Percentiles rank a stretch among this genome's conserved stretches.
Conservation (phyloP, 495 filamentous ascomycete species). For the Tuber brumale region DNA sequence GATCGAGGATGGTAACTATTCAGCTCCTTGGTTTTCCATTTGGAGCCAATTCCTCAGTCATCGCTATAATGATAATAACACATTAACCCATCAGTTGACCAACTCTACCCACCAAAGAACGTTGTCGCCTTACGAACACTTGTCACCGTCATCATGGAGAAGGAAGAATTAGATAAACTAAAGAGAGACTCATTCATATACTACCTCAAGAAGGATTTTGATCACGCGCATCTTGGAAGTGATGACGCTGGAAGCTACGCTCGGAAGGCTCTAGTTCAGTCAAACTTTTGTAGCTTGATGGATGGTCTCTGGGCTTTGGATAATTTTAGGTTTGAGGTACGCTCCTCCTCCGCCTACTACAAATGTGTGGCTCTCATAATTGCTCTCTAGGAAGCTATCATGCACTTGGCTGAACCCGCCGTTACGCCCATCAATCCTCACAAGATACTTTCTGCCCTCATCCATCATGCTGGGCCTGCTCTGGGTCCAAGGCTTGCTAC, state of each 20-base stretch:
- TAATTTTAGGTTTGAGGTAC: constrained; percentile 34
- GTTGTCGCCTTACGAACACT: constrained; percentile 27
- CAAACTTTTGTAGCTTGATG: constrained; percentile 34
- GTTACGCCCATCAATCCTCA: constrained; percentile 32
- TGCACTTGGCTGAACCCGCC: constrained; percentile 23
- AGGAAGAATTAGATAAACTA: constrained; percentile 32
- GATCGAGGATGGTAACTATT: constrained; percentile 33
- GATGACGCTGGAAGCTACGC: constrained; percentile 24
- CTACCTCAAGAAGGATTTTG: constrained; percentile 38
- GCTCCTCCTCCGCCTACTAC: background rate
- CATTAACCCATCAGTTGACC: constrained; percentile 10
- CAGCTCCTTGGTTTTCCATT: background rate
- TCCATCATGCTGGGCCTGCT: constrained; percentile 14
- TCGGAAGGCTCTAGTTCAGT: constrained; percentile 18
- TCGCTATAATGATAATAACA: background rate
- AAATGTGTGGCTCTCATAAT: constrained; percentile 1
- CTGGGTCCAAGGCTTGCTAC: constrained; percentile 28
- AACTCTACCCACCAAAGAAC: constrained; percentile 38
- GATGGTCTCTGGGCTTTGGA: constrained; percentile 35
- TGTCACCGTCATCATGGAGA: constrained; percentile 24
- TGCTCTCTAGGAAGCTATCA: constrained; percentile 18
- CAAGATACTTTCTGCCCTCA: constrained; percentile 29
- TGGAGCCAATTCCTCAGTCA: background rate
- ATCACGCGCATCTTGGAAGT: constrained; percentile 10
- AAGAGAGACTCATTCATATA: constrained; percentile 39